These are phyloP conservation scores for Xerocomellus amylosporus DNA, from an alignment of 768 basidiomycete genomes.

Conservation along the genomic window DNA sequence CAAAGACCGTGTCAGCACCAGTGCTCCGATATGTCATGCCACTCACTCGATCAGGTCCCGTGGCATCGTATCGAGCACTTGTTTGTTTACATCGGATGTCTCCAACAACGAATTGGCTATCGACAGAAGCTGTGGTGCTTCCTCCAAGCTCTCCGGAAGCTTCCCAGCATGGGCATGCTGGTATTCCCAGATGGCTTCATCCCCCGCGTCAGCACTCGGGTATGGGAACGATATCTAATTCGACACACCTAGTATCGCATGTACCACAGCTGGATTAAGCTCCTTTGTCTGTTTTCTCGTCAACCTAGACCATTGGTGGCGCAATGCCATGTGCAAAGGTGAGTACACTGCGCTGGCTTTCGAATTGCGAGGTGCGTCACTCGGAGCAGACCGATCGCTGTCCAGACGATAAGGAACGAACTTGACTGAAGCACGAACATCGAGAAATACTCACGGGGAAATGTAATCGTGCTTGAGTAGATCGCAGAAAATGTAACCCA, in stretches of 20 bases:
- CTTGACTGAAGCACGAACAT: conserved; percentile 7
- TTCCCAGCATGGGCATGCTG: conserved; percentile 53
- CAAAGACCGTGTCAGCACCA: conserved; percentile 13
- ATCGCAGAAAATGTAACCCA: conserved; percentile 95
- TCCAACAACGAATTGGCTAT: conserved; percentile 62
- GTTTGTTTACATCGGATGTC: conserved; percentile 66
- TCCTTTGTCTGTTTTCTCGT: conserved; percentile 78
- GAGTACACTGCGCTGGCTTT: conserved; percentile 64
- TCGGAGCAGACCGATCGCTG: conserved; percentile 63
- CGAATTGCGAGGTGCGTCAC: conserved; percentile 56
- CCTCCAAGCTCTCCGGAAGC: conserved; percentile 51
- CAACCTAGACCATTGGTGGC: conserved; percentile 65
- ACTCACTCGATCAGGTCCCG: conserved; percentile 58
- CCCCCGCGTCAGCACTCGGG: conserved; percentile 9
- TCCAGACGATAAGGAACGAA: conserved; percentile 5
- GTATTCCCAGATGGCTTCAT: conserved; percentile 80
- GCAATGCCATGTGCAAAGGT: conserved; percentile 58
- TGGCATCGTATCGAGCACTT: conserved; percentile 57
- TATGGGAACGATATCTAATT: not conserved
- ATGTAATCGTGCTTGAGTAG: conserved; percentile 85
- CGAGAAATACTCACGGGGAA: conserved; percentile 58
- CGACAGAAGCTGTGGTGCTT: conserved; percentile 56
- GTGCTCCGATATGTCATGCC: not conserved
- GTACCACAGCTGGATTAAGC: conserved; percentile 71
- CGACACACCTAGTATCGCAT: conserved; percentile 65